phyloP scores from a whole-genome alignment of 192 early-diverging fungal genomes.

The Blastocladiella britannica region DNA sequence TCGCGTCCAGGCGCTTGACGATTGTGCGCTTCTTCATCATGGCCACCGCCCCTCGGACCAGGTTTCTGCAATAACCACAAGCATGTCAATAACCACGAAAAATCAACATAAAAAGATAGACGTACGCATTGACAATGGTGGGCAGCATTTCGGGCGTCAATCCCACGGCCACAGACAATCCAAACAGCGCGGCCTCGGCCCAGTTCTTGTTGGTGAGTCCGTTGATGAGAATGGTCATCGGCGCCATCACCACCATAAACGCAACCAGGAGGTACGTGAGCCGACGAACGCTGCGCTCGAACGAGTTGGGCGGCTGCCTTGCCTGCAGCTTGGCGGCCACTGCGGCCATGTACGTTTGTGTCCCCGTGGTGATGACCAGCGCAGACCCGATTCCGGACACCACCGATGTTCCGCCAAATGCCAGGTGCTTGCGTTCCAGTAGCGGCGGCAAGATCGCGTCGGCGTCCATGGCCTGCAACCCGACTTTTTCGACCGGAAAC shows the following conservation, averaged over 20 bases:
- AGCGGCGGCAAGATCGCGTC: not conserved
- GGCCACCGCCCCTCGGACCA: conserved; percentile 19
- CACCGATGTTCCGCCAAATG: conserved; percentile 22
- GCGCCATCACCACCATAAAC: conserved; percentile 21
- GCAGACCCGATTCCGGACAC: conserved; percentile 25
- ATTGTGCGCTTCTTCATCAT: conserved; percentile 23
- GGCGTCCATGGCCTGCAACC: not conserved
- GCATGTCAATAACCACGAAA: not conserved
- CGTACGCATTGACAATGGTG: not conserved
- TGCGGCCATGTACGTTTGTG: conserved; percentile 18
- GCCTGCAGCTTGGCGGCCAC: conserved; percentile 17
- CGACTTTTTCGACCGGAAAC: conserved; percentile 22
- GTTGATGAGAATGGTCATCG: conserved; percentile 20
- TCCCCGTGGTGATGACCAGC: conserved; percentile 19
- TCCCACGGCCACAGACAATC: conserved; percentile 22
- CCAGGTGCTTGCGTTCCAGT: conserved; percentile 12
- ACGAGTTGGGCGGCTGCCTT: conserved; percentile 14
- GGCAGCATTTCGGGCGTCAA: conserved; percentile 29
- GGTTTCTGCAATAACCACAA: conserved; percentile 25
- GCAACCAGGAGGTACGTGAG: conserved; percentile 21
- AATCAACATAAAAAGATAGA: not conserved
- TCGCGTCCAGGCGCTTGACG: conserved; percentile 21
- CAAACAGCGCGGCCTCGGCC: conserved; percentile 19
- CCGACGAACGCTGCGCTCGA: conserved; percentile 20
- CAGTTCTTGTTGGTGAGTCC: conserved; percentile 14